Evolutionary conservation across 2,329 filamentous ascomycete genomes (phyloP).

Genomic region (Cercospora zeae-maydis): DNA sequence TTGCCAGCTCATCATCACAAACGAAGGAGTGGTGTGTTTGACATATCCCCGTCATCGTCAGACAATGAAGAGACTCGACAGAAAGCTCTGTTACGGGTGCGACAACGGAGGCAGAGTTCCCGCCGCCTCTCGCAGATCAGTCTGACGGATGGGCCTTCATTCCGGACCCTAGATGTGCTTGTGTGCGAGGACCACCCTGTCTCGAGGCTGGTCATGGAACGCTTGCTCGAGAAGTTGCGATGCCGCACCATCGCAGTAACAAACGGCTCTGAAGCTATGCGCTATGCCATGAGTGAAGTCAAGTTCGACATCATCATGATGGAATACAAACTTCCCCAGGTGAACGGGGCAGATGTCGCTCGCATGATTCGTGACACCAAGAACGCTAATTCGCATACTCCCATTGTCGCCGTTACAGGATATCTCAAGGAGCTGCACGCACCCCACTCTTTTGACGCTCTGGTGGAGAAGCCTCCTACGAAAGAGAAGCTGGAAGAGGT

Average conservation of each 20-base stretch:
- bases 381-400: slow-evolving; percentile 89
- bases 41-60: slow-evolving; percentile 94
- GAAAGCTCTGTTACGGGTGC: slow-evolving; percentile 85
- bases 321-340: slow-evolving; percentile 90
- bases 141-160: slow-evolving; percentile 76
- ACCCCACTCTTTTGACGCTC: slow-evolving; percentile 89
- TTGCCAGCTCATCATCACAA: slow-evolving; percentile 70
- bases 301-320: slow-evolving; percentile 99
- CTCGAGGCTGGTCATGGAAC: slow-evolving; percentile 97
- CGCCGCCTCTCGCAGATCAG: slow-evolving; percentile 88
- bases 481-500: slow-evolving; percentile 87
- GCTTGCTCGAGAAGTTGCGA: slow-evolving; percentile 87
- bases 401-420: slow-evolving; percentile 92
- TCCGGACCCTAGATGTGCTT: slow-evolving; percentile 85
- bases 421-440: slow-evolving; percentile 97
- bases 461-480: slow-evolving; percentile 96
- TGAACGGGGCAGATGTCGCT: slow-evolving; percentile 91
- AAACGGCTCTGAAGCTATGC: slow-evolving; percentile 85
- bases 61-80: slow-evolving; percentile 94
- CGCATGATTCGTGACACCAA: slow-evolving; percentile 97
- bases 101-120: slow-evolving; percentile 92
- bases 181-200: slow-evolving; percentile 98
- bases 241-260: slow-evolving; percentile 90
- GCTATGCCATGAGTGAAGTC: slow-evolving; percentile 93
- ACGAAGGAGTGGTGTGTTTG: slow-evolving; percentile 87